These are phyloP conservation scores for Lolium perenne DNA, from an alignment of 176 grass and related monocot species.

Conservation along the genomic window DNA sequence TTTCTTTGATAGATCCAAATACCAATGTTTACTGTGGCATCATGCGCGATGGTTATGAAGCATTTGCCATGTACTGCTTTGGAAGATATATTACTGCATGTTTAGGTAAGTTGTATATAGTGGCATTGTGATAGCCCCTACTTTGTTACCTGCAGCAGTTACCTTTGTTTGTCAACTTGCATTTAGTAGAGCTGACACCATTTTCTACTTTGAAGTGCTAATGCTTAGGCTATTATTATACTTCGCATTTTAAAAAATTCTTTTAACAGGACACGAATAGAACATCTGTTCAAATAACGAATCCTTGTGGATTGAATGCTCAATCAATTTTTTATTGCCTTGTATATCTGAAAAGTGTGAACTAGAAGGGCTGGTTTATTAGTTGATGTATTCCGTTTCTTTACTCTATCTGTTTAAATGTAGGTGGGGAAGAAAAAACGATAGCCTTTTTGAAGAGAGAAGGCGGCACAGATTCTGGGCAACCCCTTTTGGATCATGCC, in stretches of 20 bases:
- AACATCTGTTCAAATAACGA: constrained; percentile 7
- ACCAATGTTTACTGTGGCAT: constrained; percentile 89
- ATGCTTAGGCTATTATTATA: constrained; percentile 18
- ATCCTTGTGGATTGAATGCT: not conserved
- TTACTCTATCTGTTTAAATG: constrained; percentile 42
- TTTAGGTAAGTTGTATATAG: constrained; percentile 67
- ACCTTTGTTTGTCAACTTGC: constrained; percentile 9
- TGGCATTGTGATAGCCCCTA: not conserved
- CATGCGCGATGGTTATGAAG: constrained; percentile 86
- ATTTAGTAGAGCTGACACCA: constrained; percentile 15
- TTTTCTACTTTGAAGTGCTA: constrained; percentile 6
- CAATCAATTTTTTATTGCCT: constrained; percentile 14
- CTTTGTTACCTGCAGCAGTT: not conserved
- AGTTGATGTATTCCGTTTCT: not conserved
- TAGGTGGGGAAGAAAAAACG: constrained; percentile 94
- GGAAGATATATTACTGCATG: constrained; percentile 93
- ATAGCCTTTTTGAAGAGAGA: constrained; percentile 94
- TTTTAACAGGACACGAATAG: constrained; percentile 21
- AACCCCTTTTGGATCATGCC: constrained; percentile 65
- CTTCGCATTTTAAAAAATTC: not conserved
- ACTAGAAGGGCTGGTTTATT: constrained; percentile 25
- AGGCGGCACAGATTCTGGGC: constrained; percentile 63
- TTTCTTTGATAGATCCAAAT: constrained; percentile 84
- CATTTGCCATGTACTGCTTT: constrained; percentile 98
- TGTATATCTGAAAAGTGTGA: constrained; percentile 4